Evolutionary conservation across 345 rosid genomes (phyloP), one percentile per base, ranked within the genome.

Genomic region (Rhodamnia argentea): DNA sequence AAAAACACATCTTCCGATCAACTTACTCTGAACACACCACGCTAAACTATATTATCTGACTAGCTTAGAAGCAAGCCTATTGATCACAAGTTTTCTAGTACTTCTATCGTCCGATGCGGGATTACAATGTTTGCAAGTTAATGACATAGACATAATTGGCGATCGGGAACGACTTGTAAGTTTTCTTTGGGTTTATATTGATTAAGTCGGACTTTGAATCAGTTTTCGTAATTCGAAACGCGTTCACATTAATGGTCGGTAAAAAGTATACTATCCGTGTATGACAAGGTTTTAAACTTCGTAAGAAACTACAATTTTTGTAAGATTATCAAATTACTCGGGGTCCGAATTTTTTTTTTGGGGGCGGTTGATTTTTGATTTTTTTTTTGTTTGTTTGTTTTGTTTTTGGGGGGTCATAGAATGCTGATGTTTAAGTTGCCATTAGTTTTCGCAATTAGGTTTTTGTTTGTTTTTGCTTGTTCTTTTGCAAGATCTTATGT

Each of bases 61-160:
- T 70, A 32, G 24, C 47, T 70, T 4, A 18, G 6, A 70, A 32
- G 32, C 10, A 70, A 32, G 78, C 44, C 24, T 70, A 64, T 64
- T 14, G 78, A 70, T 70, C 40, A 6, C 4, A 2, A n/a, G 32
- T 70, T 32, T 70, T 18, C 47, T 32, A 8, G 4, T 70, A 23
- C 24, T 32, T 32, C 0, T 0, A 32, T 70, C 6, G 3, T 16
- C 18, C 0, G 3, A 8, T 9, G 24, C 2, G 24, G 1, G 6
- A 64, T 64, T 32, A 40, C 24, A 64, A 32, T 64, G 44, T 32
- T 9, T 10, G 13, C 24, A 4, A 1, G 78, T 12, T 5, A 18
- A 64, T 32, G 47, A 70, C 24, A 23, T 32, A 18, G 13, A 6
- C 47, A 32, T 4, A 32, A 32, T 1, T 1, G 2, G 32, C 0